Evolutionary conservation across 768 basidiomycete species (phyloP).

Genomic region (Boletus sp.): DNA sequence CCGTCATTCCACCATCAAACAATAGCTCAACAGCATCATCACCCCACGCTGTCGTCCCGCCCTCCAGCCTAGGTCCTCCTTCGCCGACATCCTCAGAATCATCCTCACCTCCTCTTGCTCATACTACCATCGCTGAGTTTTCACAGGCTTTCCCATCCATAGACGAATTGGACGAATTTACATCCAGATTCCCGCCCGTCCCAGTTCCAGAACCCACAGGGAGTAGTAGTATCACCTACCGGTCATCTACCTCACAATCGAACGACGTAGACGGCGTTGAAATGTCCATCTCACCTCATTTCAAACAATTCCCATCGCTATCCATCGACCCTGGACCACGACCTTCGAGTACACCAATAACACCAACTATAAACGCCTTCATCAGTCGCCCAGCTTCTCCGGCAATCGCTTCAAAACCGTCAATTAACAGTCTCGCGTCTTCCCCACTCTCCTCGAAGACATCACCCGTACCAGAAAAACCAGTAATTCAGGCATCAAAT

Average conservation of each 20-base stretch:
- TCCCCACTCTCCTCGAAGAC: constrained; percentile 31
- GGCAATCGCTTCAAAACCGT: constrained; percentile 41
- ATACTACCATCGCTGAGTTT: constrained; percentile 52
- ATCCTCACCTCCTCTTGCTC: constrained; percentile 50
- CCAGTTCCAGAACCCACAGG: constrained; percentile 42
- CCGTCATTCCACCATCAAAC: constrained; percentile 20
- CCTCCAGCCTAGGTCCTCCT: constrained; percentile 70
- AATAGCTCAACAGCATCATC: constrained; percentile 39
- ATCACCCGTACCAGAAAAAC: constrained; percentile 32
- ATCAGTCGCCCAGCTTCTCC: constrained; percentile 66
- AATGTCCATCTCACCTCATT: constrained; percentile 30
- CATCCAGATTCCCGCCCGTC: constrained; percentile 47
- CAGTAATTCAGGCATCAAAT: constrained; percentile 57
- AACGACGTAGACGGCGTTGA: constrained; percentile 31
- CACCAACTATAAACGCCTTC: constrained; percentile 53
- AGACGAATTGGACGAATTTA: constrained; percentile 64
- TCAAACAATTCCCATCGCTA: constrained; percentile 38
- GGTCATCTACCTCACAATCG: constrained; percentile 24
- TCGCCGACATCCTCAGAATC: constrained; percentile 71
- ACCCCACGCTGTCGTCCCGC: constrained; percentile 65
- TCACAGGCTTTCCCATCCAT: constrained; percentile 71
- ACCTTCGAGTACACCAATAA: constrained; percentile 69
- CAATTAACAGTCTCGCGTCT: constrained; percentile 36
- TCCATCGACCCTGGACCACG: constrained; percentile 49
- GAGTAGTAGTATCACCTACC: constrained; percentile 16